phyloP scores from a whole-genome alignment of 2,329 filamentous ascomycete genomes.

The Botrytis elliptica region DNA sequence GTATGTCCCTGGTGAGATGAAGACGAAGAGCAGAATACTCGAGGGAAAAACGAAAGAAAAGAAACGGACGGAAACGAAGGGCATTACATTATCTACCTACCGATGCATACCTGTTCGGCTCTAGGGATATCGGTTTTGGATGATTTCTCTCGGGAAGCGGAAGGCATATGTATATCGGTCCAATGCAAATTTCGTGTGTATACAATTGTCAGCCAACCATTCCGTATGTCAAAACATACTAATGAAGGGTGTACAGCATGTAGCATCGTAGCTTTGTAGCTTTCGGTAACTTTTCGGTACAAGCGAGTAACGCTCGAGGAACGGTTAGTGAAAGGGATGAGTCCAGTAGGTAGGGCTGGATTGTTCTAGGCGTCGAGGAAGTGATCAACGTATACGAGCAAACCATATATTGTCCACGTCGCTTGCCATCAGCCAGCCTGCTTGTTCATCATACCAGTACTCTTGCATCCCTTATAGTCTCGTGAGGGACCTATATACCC shows the following conservation, averaged over 20 bases:
- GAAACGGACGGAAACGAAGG: neutral
- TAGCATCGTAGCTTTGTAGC: neutral
- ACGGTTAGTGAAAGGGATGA: neutral
- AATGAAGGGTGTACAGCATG: neutral
- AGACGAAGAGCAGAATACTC: neutral
- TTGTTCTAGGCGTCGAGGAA: neutral
- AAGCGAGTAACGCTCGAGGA: neutral
- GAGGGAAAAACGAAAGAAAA: neutral
- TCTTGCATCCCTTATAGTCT: neutral
- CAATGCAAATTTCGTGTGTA: neutral
- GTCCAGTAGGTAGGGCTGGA: slow-evolving; percentile 18
- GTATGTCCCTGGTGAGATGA: neutral
- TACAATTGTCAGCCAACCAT: neutral
- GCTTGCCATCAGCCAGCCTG: neutral
- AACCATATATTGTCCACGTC: slow-evolving; percentile 4
- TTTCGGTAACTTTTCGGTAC: neutral
- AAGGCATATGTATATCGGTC: neutral
- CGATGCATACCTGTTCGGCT: neutral
- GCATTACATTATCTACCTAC: neutral
- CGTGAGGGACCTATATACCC: neutral
- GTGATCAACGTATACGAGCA: slow-evolving; percentile 1
- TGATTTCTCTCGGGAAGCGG: neutral
- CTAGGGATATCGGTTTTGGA: neutral
- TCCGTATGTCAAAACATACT: neutral
- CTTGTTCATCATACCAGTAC: neutral